Percentiles rank a stretch among this genome's conserved stretches.
Evolutionary conservation across 192 early-diverging fungal genomes (phyloP).

Genomic region (Phlyctochytrium planicorne): DNA sequence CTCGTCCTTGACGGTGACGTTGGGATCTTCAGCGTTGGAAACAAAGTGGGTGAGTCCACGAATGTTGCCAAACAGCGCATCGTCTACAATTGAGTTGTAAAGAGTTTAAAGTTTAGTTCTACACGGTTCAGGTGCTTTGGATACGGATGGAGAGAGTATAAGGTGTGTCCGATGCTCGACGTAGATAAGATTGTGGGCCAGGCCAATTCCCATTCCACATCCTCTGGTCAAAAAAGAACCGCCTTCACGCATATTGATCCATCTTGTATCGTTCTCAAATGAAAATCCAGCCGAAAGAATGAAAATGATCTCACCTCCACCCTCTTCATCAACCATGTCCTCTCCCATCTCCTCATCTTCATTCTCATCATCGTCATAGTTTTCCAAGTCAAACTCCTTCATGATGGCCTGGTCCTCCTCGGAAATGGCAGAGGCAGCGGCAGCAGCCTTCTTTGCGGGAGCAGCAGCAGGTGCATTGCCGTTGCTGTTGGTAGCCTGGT

Average conservation of each 20-base stretch:
- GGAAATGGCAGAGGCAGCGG: constrained; percentile 2
- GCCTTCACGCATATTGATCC: too few relatives aligned
- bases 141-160: constrained; percentile 4
- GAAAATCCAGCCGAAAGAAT: background rate
- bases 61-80: constrained; percentile 81
- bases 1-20: constrained; percentile 69
- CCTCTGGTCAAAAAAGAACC: too few relatives aligned
- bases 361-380: constrained; percentile 73
- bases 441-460: background rate
- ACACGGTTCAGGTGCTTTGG: background rate
- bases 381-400: constrained; percentile 80
- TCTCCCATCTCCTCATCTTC: constrained; percentile 34
- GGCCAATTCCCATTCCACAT: too few relatives aligned
- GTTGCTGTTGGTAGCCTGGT: constrained; percentile 44
- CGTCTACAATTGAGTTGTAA: constrained; percentile 32
- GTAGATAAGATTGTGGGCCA: too few relatives aligned
- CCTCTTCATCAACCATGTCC: constrained; percentile 24
- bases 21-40: constrained; percentile 81
- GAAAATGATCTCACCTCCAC: background rate
- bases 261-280: too few relatives aligned
- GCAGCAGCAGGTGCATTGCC: constrained; percentile 17
- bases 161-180: background rate
- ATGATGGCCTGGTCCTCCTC: constrained; percentile 34
- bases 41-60: constrained; percentile 77
- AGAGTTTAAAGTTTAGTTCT: constrained; percentile 6